These are phyloP conservation scores for Agrocybe chaxingu DNA, from an alignment of 768 basidiomycete species.

Conservation along the genomic window DNA sequence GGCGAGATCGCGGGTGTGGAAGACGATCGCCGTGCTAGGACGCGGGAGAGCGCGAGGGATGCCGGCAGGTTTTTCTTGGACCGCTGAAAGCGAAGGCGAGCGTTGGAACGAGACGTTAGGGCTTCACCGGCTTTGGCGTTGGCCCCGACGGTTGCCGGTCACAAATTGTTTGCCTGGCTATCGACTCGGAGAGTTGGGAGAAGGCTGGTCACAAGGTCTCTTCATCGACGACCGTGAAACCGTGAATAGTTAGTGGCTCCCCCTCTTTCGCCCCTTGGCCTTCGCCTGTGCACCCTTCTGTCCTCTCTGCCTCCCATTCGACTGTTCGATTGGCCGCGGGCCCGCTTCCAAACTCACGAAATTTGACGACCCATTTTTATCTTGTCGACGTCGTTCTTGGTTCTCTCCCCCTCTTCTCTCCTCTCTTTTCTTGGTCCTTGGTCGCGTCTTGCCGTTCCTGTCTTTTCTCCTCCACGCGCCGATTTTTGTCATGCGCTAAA, in stretches of 20 bases:
- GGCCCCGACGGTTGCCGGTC: background rate
- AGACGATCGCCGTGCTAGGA: slow-evolving; percentile 59
- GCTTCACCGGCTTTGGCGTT: background rate
- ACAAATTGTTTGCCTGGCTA: no score
- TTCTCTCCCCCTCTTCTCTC: background rate
- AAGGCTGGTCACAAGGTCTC: no score
- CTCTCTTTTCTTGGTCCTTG: background rate
- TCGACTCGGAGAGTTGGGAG: no score
- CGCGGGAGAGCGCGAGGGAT: slow-evolving; percentile 14
- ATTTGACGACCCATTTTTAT: slow-evolving; percentile 4
- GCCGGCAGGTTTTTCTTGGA: slow-evolving; percentile 24
- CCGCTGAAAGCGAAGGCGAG: slow-evolving; percentile 23
- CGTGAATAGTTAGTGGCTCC: no score
- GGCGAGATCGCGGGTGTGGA: slow-evolving; percentile 71
- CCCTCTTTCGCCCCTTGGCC: no score
- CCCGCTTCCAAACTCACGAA: slow-evolving; percentile 3
- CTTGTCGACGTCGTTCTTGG: background rate
- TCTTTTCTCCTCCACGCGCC: no score
- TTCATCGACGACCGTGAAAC: no score
- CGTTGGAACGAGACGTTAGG: background rate
- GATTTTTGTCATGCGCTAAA: no score
- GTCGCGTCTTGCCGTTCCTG: background rate
- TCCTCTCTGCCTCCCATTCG: no score
- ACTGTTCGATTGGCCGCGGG: no score
- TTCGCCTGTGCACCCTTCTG: no score